Conservation (phyloP, 495 filamentous ascomycete species). For the Neurospora tetrasperma region DNA sequence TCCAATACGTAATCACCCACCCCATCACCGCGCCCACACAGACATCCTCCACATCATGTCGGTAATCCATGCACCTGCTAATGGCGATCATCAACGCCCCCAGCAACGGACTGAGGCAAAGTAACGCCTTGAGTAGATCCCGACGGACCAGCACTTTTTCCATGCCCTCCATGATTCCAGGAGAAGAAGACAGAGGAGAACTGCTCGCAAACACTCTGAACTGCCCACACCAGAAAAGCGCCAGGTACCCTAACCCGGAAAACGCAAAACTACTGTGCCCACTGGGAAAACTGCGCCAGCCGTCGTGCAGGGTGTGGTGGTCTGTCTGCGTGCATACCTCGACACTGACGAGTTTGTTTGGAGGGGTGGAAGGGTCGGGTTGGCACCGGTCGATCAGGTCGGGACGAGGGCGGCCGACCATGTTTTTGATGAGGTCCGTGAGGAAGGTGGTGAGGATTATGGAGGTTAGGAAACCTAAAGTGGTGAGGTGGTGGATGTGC, state of each 20-base stretch:
- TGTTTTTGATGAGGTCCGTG: constrained; percentile 88
- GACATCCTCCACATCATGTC: constrained; percentile 93
- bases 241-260: constrained; percentile 71
- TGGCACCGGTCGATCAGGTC: constrained; percentile 86
- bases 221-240: constrained; percentile 70
- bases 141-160: constrained; percentile 17
- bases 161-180: neutral
- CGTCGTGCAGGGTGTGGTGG: constrained; percentile 75
- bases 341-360: constrained; percentile 57
- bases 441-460: constrained; percentile 70
- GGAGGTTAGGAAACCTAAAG: constrained; percentile 69
- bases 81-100: constrained; percentile 82
- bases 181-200: too few species aligned
- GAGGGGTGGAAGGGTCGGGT: constrained; percentile 53
- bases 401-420: constrained; percentile 79
- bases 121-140: constrained; percentile 56
- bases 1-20: constrained; percentile 64
- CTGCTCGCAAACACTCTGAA: constrained; percentile 2
- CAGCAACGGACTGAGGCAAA: constrained; percentile 59
- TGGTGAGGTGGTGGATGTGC: constrained; percentile 78
- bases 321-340: constrained; percentile 71
- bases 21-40: constrained; percentile 66
- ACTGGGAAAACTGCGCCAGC: constrained; percentile 86
- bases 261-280: constrained; percentile 86
- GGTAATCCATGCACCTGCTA: constrained; percentile 84